Conservation (phyloP, 129 eudicot species). For the Artemisia annua region DNA sequence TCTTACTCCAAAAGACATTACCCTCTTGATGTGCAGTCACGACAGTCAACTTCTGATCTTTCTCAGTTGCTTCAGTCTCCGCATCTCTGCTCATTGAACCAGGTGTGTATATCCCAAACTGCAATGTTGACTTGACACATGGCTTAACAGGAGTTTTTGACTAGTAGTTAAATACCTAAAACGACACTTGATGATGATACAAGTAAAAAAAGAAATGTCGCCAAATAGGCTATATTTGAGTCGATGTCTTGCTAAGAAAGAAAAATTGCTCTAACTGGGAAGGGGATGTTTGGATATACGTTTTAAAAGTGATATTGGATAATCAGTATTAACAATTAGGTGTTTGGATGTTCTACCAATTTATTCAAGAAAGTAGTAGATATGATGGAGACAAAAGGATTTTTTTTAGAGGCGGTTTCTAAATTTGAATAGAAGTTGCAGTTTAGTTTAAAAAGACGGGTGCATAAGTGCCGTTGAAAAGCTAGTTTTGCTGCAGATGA, state of each 20-base stretch:
- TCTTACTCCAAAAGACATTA: constrained; percentile 38
- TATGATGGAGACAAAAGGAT: no score
- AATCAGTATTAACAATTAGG: background rate
- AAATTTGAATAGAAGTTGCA: no score
- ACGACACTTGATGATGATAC: background rate
- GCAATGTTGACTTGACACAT: no score
- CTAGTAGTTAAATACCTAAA: constrained; percentile 5
- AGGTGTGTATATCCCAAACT: constrained; percentile 37
- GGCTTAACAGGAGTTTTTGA: background rate
- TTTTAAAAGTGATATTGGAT: background rate
- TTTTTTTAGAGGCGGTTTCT: no score
- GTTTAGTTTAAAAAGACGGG: no score
- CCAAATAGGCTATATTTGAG: constrained; percentile 5
- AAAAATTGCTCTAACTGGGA: background rate
- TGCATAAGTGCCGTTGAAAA: no score
- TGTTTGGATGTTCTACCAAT: background rate
- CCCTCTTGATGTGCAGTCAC: constrained; percentile 44
- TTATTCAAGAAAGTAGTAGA: no score
- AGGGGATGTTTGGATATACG: background rate
- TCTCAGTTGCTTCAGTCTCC: constrained; percentile 50
- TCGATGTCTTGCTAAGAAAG: constrained; percentile 1
- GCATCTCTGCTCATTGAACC: constrained; percentile 43
- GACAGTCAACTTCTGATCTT: constrained; percentile 36
- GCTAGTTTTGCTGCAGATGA: background rate
- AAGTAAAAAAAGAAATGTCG: background rate